Base-by-base conservation (phyloP, 164 flowering plant species). In the Vitis cinerea region DNA sequence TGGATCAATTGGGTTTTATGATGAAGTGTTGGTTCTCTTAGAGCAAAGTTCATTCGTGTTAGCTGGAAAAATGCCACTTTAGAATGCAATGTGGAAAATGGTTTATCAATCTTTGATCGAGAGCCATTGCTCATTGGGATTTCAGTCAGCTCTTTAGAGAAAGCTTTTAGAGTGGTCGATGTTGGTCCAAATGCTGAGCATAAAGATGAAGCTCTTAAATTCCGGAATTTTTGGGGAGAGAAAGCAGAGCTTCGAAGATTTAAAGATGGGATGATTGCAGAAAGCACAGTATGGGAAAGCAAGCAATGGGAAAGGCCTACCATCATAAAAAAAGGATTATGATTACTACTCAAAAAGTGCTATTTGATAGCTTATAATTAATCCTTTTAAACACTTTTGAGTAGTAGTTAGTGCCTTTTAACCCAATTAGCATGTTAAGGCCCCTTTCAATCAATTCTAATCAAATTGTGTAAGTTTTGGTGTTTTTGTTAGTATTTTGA, bases 251-350 rank as follows among this genome's bases (percentile, higher is more conserved):
- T 17, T 17, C 19, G 97, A 27, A 84, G 88, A 71, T 93, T 90
- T 80, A 85, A 80, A 70, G 97, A 93, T 86, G 97, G 98, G 31
- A 85, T 52, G 72, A 92, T 92, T 79, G 93, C 94, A 29, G 97
- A 94, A 84, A 85, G 92, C 86, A 85, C 86, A 71, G 89, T 88
- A 2, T 95, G 99, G 98, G 88, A 86, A 68, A 80, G 83, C 72
- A 71, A 86, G 78, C 90, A 80, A 66, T 87, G 93, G 90, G 83
- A 84, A 75, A 84, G 81, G 49, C 97, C 91, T 85, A 90, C 91
- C 60, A 89, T 93, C 63, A 64, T 91, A 17, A 17, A 15, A 86
- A 86, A 78, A 80, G 81, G 71, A 91, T 95, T 55, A 55, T n/a
- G n/a, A n/a, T n/a, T n/a, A n/a, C n/a, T n/a, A n/a, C n/a, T n/a